A percentile compares a stretch with the other conserved stretches of the same genome.
Evolutionary conservation across 2,329 filamentous ascomycete species (phyloP).

Genomic region (Fusarium austroafricanum): DNA sequence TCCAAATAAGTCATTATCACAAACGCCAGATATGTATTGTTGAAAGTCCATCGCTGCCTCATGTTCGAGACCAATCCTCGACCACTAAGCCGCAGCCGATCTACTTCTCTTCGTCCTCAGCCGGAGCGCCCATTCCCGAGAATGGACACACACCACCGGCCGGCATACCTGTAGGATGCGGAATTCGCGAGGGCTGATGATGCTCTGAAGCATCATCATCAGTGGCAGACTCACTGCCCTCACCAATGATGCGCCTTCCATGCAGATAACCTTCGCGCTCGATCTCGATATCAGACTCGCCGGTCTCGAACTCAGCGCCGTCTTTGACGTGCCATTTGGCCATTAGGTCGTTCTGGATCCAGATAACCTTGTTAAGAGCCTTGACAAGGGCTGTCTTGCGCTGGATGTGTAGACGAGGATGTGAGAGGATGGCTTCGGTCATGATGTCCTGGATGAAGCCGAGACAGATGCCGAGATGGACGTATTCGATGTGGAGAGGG

Average conservation of each 20-base stretch:
- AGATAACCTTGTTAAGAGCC: slow-evolving; percentile 83
- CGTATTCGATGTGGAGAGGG: slow-evolving; percentile 81
- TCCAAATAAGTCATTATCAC: slow-evolving; percentile 24
- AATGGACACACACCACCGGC: slow-evolving; percentile 44
- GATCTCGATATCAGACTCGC: slow-evolving; percentile 60
- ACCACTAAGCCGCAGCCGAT: neutral
- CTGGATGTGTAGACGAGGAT: slow-evolving; percentile 73
- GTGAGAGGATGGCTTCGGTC: slow-evolving; percentile 78
- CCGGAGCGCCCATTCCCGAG: slow-evolving; percentile 40
- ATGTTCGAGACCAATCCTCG: neutral
- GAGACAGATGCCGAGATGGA: slow-evolving; percentile 79
- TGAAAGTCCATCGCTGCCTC: slow-evolving; percentile 1
- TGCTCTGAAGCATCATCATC: slow-evolving; percentile 40
- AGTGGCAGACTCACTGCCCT: slow-evolving; percentile 35
- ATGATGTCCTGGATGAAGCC: slow-evolving; percentile 83
- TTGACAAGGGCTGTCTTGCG: slow-evolving; percentile 80
- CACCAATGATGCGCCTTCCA: slow-evolving; percentile 68
- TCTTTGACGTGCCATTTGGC: slow-evolving; percentile 84
- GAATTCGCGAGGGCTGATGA: slow-evolving; percentile 26
- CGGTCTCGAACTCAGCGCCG: slow-evolving; percentile 68
- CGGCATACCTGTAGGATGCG: slow-evolving; percentile 31
- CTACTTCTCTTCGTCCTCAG: slow-evolving; percentile 21
- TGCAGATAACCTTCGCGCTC: slow-evolving; percentile 74
- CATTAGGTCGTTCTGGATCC: slow-evolving; percentile 89
- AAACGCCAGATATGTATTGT: slow-evolving; percentile 32